Evolutionary conservation across 306 rosid genomes (phyloP), one percentile per base, ranked within the genome.

Genomic region (Alnus glutinosa): DNA sequence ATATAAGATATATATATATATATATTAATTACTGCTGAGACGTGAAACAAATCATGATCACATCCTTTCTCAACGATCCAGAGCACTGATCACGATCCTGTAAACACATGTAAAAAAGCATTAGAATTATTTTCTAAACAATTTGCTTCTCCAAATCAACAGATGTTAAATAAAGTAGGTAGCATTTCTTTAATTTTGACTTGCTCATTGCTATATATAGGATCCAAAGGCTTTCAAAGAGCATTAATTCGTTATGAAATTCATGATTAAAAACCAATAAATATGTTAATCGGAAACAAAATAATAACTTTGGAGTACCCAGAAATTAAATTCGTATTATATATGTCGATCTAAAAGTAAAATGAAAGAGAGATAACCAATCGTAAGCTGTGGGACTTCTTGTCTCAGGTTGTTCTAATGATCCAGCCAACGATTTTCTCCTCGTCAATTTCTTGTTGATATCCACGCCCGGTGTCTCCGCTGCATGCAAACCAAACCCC

Each of bases 21-120:
- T 23, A 23, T 23, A 23, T 23, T 23, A 23, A 23, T 23, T 23
- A 23, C 28, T 23, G 82, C 83, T 19, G 30, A 70, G 78, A 76
- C 75, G 69, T 48, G 6, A 55, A 30, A 52, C 75, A 78, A 74
- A 61, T 75, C 80, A 10, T 23, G 28, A 23, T 85, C 70, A 14
- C 77, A 72, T 78, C 79, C 73, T 81, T 86, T 75, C 74, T 94
- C 92, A 88, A 62, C 92, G 92, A 87, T 94, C 97, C 83, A 87
- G 75, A 74, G 89, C 89, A 76, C 85, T 89, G 67, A 91, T 86
- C 68, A 92, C 86, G 34, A 86, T 83, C 98, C 98, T 94, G 89
- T 73, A 89, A 89, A 78, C 46, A 82, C 2, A 39, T 61, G 70
- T 28, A 15, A 10, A 55, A 46, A 2, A 76, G 51, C 6, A 58